Base-by-base conservation (phyloP, 257 asterid species). In the Lycium ferocissimum region DNA sequence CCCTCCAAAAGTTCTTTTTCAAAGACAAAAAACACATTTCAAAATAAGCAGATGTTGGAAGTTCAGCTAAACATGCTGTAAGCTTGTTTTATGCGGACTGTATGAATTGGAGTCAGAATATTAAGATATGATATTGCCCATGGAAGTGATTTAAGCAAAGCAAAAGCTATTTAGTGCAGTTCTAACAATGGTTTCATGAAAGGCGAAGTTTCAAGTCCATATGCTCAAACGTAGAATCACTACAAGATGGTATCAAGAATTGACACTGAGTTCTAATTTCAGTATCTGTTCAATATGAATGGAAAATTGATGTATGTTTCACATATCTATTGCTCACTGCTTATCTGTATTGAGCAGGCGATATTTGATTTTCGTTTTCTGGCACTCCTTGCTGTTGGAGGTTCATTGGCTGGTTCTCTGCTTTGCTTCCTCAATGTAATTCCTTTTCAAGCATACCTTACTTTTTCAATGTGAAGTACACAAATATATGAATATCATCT, bases 341-440 rank as follows among this genome's bases (percentile, higher is more conserved):
- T 80, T 53, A 1, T 84, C 61, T 37, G 33, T 86, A 9, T 18
- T 87, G 47, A 62, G 89, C 93, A 95, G 97, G 85, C 86, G 49
- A 95, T 95, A 89, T 95, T 95, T 51, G 97, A 95, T 87, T 95
- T 95, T 2, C 95, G 98, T 4, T 95, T 95, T 87, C 86, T 95
- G 91, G 97, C 98, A 15, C 98, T 95, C 87, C 87, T 94, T 76
- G 98, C 98, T 17, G 87, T 94, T 79, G 97, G 91, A 33, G 98
- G 98, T 73, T 94, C 98, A 7, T 86, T 95, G 85, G 98, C 98
- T 4, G 98, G 98, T 85, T 95, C 98, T 79, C 26, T 95, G 88
- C 93, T 95, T 83, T 95, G 98, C 93, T 95, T 95, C 89, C 95
- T 94, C 61, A 94, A 95, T 89, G 98, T 95, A 92, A 92, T 75